Conservation (phyloP, 2,329 filamentous ascomycete genomes). For the Berkeleyomyces basicola region DNA sequence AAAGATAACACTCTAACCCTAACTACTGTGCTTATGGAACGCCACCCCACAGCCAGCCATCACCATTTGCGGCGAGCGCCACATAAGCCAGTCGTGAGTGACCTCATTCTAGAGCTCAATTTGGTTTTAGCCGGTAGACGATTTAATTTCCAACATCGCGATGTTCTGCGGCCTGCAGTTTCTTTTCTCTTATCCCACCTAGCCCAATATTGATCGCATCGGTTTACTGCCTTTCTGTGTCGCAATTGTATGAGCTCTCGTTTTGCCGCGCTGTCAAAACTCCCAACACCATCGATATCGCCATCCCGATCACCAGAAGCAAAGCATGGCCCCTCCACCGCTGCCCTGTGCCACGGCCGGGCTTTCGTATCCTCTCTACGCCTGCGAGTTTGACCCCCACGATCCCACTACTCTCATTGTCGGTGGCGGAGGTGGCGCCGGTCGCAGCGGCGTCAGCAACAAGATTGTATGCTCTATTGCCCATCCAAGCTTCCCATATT, state of each 20-base stretch:
- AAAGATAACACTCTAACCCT: too few species aligned
- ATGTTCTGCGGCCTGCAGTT: too few species aligned
- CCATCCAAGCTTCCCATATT: not conserved
- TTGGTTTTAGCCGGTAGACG: not conserved
- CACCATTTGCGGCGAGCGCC: not conserved
- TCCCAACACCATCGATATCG: not conserved
- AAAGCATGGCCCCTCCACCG: conserved; percentile 22
- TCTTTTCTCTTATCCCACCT: not conserved
- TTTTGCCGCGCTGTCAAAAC: not conserved
- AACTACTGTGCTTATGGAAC: too few species aligned
- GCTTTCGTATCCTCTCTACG: conserved; percentile 70
- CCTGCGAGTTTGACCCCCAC: conserved; percentile 73
- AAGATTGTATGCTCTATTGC: conserved; percentile 51
- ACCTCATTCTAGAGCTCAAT: conserved; percentile 3
- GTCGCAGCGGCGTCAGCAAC: conserved; percentile 68
- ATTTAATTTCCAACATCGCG: not conserved
- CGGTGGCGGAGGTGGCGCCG: conserved; percentile 73
- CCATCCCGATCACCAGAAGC: not conserved
- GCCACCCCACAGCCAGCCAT: not conserved
- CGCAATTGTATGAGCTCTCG: not conserved
- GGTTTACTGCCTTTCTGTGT: not conserved
- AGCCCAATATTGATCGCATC: not conserved
- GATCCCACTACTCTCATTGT: conserved; percentile 63
- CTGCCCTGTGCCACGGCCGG: conserved; percentile 43
- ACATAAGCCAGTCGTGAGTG: not conserved